Conservation (phyloP, 352 stramenopile species). For the Phytophthora citrophthora region DNA sequence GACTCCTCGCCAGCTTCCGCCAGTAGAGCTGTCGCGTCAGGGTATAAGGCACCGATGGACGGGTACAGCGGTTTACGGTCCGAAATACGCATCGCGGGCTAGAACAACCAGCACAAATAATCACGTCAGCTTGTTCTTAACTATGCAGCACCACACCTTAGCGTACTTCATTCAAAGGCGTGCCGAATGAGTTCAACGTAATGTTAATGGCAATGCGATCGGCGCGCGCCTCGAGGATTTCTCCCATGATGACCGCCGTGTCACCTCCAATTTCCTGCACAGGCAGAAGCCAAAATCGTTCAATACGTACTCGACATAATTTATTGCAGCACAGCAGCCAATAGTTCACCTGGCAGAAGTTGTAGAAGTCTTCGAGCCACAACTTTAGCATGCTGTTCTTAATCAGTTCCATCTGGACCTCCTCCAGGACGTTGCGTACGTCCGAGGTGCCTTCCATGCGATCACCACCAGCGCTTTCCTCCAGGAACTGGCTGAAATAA, state of each 20-base stretch:
- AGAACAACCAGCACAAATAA: conserved; percentile 2
- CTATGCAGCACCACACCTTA: conserved; percentile 23
- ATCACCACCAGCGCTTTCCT: conserved; percentile 91
- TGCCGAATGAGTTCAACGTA: conserved; percentile 99
- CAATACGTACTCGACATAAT: not conserved
- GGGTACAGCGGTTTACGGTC: conserved; percentile 98
- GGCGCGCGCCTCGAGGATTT: conserved; percentile 94
- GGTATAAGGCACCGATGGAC: conserved; percentile 97
- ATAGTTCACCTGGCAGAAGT: conserved; percentile 88
- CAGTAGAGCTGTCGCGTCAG: conserved; percentile 94
- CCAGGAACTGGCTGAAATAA: conserved; percentile 98
- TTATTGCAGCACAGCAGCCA: not conserved
- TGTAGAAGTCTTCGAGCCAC: conserved; percentile 95
- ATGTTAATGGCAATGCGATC: conserved; percentile 99
- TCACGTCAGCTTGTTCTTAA: not conserved
- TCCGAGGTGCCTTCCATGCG: conserved; percentile 87
- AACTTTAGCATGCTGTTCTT: conserved; percentile 99
- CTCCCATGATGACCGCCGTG: conserved; percentile 97
- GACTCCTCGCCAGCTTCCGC: conserved; percentile 93
- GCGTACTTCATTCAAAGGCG: conserved; percentile 83
- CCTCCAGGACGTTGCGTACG: conserved; percentile 97
- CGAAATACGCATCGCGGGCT: conserved; percentile 96
- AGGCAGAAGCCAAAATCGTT: conserved; percentile 1
- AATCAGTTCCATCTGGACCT: conserved; percentile 99
- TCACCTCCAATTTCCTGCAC: conserved; percentile 94